phyloP scores from a whole-genome alignment of 495 filamentous ascomycete species.

The Tricharina praecox region DNA sequence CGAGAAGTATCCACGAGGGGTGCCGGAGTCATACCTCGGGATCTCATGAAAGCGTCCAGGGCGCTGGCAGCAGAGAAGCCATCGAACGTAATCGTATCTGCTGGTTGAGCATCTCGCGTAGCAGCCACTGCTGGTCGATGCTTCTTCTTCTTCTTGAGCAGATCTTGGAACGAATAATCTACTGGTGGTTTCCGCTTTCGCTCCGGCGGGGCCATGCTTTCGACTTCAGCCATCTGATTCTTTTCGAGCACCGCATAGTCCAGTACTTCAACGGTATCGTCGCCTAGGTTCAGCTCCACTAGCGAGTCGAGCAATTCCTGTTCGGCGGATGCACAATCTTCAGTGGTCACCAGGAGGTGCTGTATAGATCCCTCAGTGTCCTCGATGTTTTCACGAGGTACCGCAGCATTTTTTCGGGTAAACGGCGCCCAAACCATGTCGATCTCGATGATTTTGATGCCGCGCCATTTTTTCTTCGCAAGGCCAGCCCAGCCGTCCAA shows the following conservation, averaged over 20 bases:
- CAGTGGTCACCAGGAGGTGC: constrained; percentile 10
- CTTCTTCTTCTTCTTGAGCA: too few species aligned
- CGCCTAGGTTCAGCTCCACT: neutral
- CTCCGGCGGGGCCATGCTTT: too few species aligned
- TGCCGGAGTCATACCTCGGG: constrained; percentile 28
- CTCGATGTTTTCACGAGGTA: constrained; percentile 8
- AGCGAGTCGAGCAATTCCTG: neutral
- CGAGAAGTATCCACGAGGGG: too few species aligned
- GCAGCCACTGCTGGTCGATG: too few species aligned
- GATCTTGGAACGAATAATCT: too few species aligned
- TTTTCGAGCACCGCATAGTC: neutral
- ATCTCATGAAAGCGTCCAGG: too few species aligned
- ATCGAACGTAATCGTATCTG: too few species aligned
- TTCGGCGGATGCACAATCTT: neutral
- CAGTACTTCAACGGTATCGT: neutral
- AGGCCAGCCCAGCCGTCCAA: constrained; percentile 7
- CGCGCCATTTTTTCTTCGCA: constrained; percentile 13
- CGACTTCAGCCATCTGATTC: too few species aligned
- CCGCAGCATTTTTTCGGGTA: neutral
- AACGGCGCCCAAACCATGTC: constrained; percentile 19
- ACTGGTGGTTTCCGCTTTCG: too few species aligned
- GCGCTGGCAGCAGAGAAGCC: too few species aligned
- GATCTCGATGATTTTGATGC: constrained; percentile 12
- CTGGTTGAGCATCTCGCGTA: too few species aligned
- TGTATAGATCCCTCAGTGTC: constrained; percentile 32